Conservation (phyloP, 495 filamentous ascomycete genomes). For the Aspergillus carlsbadensis region DNA sequence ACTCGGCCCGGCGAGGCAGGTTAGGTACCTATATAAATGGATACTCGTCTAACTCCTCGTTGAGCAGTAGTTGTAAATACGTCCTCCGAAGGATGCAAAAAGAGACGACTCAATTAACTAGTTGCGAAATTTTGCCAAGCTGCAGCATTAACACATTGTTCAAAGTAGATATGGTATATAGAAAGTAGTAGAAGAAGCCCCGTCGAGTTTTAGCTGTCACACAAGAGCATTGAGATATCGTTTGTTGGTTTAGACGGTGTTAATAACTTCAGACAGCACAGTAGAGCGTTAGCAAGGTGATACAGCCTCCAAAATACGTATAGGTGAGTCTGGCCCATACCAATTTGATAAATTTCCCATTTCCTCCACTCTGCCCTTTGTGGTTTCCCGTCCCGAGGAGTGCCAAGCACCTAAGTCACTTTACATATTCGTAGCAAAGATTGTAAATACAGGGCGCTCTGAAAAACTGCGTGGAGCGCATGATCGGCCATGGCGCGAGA, state of each 20-base stretch:
- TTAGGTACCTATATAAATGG: neutral
- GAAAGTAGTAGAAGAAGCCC: too few relatives aligned
- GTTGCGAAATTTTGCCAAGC: too few relatives aligned
- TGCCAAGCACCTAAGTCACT: neutral
- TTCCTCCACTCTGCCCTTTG: slow-evolving; percentile 21
- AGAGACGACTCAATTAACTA: too few relatives aligned
- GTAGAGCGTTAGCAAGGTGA: neutral
- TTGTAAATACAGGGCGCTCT: neutral
- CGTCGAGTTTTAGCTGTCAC: too few relatives aligned
- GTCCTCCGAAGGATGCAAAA: too few relatives aligned
- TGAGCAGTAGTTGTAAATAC: too few relatives aligned
- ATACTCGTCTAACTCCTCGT: neutral
- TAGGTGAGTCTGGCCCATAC: slow-evolving; percentile 11
- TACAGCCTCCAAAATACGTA: neutral
- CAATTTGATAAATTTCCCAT: slow-evolving; percentile 22
- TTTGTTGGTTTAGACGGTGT: too few relatives aligned
- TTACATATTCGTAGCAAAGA: neutral
- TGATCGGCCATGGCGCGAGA: neutral
- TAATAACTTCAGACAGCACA: too few relatives aligned
- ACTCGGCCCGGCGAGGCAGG: neutral
- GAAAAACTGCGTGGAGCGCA: neutral
- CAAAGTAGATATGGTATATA: too few relatives aligned
- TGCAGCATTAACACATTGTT: too few relatives aligned
- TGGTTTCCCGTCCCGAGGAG: neutral
- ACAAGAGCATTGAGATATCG: too few relatives aligned